Percentiles rank a stretch among this genome's conserved stretches.
Conservation (phyloP, 306 rosid species). For the Lathyrus tuberosus region DNA sequence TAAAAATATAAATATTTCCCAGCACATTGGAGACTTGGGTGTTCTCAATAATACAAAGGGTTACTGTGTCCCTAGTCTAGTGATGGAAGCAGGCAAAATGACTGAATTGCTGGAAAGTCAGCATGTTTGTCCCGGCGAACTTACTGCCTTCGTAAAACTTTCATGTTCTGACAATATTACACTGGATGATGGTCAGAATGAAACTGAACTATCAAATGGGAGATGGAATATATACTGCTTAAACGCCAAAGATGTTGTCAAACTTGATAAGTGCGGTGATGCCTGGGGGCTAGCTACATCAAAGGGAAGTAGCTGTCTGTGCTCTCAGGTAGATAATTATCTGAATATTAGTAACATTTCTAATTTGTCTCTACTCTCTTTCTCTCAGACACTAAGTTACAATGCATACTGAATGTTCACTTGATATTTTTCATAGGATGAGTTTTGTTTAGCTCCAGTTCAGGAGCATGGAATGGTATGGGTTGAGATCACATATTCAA, state of each 20-base stretch:
- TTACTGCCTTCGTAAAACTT: constrained; percentile 54
- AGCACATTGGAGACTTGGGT: constrained; percentile 36
- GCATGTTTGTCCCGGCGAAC: constrained; percentile 56
- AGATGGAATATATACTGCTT: constrained; percentile 59
- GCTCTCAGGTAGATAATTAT: constrained; percentile 58
- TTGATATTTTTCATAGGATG: constrained; percentile 52
- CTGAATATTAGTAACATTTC: constrained; percentile 22
- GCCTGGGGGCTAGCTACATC: constrained; percentile 51
- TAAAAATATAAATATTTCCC: constrained; percentile 43
- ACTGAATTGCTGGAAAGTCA: constrained; percentile 42
- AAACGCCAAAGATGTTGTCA: constrained; percentile 63
- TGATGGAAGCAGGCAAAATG: constrained; percentile 57
- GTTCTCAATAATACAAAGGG: constrained; percentile 58
- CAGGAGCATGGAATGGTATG: constrained; percentile 69
- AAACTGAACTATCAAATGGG: constrained; percentile 40
- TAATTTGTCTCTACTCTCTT: constrained; percentile 34
- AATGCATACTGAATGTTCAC: constrained; percentile 35
- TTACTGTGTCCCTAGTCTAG: constrained; percentile 66
- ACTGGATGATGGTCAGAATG: constrained; percentile 38
- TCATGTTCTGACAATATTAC: constrained; percentile 46
- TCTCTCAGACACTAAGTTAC: constrained; percentile 2
- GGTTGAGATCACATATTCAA: constrained; percentile 76
- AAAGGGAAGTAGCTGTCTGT: constrained; percentile 48
- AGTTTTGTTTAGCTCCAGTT: constrained; percentile 75
- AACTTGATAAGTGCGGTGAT: constrained; percentile 64